Evolutionary conservation across 768 basidiomycete species (phyloP), one percentile per base, ranked within the genome.

Genomic region (Auricularia auricula-judae): DNA sequence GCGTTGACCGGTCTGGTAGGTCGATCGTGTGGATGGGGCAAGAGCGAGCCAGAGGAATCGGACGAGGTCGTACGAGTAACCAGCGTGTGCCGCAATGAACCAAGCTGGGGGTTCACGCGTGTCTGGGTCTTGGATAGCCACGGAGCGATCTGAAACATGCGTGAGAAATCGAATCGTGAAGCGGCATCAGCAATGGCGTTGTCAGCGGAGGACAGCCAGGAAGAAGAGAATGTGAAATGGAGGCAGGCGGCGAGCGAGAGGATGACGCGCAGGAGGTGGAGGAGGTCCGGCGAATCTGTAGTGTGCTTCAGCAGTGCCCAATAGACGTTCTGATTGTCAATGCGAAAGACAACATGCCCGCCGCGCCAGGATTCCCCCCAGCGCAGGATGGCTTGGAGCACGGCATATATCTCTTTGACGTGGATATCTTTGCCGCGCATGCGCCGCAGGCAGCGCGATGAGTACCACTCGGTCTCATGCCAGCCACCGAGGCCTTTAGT

Each of bases 41-140:
- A 75, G 68, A 1, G 74, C 71, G 62, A 75, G 71, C 73, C 71
- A 76, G 11, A 76, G 68, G 67, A 66, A 71, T 44, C 68, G 68
- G 10, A 66, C 66, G 36, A 71, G 65, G 18, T 16, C 16, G 2
- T 29, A 33, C 61, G 36, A 68, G 68, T 62, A 54, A 35, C 53
- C 70, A 63, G 21, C 60, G 59, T 67, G 66, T 7, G 59, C 51
- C 54, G 66, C n/a, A 65, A 67, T 66, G 67, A 66, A 71, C 39
- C 43, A 43, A 61, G 54, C 36, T 36, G 71, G 63, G 65, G 66
- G 67, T 65, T 56, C 47, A 42, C 29, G 16, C 43, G 68, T 69
- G 66, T 70, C 69, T 44, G 72, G 68, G 63, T 62, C 65, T 33
- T 33, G 3, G 44, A 16, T 18, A 74, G 71, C 42, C 69, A 23